Conservation (phyloP, 2,329 filamentous ascomycete species). For the Aspergillus brasiliensis region DNA sequence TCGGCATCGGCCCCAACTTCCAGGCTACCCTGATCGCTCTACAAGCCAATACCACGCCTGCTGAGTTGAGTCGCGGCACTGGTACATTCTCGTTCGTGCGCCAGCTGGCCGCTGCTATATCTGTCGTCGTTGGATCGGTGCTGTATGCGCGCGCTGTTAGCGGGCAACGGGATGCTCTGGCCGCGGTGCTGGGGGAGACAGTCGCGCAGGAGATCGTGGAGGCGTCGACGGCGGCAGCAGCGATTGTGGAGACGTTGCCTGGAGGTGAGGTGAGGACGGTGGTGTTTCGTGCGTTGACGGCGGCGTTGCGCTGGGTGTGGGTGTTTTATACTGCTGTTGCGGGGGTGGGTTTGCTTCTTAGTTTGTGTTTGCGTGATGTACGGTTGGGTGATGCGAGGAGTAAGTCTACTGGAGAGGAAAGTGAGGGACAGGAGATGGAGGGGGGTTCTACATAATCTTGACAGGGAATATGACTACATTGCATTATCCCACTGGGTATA, state of each 20-base stretch:
- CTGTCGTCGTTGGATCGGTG: slow-evolving; percentile 2
- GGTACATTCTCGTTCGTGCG: slow-evolving; percentile 1
- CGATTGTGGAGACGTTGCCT: background rate
- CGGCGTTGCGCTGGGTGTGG: slow-evolving; percentile 1
- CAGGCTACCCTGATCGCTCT: slow-evolving; percentile 20
- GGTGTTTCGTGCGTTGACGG: background rate
- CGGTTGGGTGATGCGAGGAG: background rate
- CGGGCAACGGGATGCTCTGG: background rate
- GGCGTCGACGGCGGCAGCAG: background rate
- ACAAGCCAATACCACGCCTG: background rate
- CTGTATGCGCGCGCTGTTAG: background rate
- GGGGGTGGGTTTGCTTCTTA: background rate
- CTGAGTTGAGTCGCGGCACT: background rate
- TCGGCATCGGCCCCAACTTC: slow-evolving; percentile 18
- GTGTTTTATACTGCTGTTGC: background rate
- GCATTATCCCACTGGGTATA: no score
- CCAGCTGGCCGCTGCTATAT: background rate
- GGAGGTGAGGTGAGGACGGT: background rate
- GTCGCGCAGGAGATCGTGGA: background rate
- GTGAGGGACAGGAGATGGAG: background rate
- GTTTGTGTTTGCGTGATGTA: background rate
- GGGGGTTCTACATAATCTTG: background rate
- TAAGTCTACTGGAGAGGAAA: background rate
- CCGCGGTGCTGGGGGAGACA: background rate
- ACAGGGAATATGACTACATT: no score